Evolutionary conservation across 441 rosid species (phyloP).

Genomic region (Bruguiera hainesii): DNA sequence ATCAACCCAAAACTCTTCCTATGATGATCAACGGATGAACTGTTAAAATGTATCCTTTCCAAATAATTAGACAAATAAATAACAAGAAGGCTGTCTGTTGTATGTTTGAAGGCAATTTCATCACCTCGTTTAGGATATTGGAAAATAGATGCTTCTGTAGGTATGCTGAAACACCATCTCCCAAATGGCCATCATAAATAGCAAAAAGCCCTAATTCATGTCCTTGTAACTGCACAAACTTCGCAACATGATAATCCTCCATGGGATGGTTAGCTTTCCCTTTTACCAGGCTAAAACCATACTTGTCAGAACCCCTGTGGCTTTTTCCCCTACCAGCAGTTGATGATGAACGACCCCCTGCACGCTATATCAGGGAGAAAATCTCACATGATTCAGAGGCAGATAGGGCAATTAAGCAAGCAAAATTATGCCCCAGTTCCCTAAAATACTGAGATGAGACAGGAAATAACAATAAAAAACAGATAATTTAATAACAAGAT

Average conservation of each 20-base stretch:
- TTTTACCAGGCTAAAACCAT: slow-evolving; percentile 77
- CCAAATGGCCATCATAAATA: slow-evolving; percentile 89
- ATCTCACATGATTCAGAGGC: slow-evolving; percentile 1
- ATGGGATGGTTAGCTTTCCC: slow-evolving; percentile 95
- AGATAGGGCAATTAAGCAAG: not conserved
- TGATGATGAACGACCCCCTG: slow-evolving; percentile 46
- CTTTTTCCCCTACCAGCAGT: slow-evolving; percentile 78
- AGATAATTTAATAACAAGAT: not conserved
- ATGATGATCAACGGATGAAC: not conserved
- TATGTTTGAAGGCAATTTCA: not conserved
- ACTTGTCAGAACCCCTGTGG: slow-evolving; percentile 51
- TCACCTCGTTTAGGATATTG: slow-evolving; percentile 76
- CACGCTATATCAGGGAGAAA: slow-evolving; percentile 31
- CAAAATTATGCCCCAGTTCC: not conserved
- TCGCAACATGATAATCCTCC: slow-evolving; percentile 93
- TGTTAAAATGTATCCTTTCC: not conserved
- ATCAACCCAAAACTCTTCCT: slow-evolving; percentile 67
- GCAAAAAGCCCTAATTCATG: slow-evolving; percentile 86
- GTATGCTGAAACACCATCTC: slow-evolving; percentile 73
- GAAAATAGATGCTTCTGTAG: slow-evolving; percentile 77
- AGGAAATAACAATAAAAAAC: slow-evolving; percentile 1
- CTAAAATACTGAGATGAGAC: not conserved
- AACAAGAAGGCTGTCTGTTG: not conserved
- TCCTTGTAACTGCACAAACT: slow-evolving; percentile 52
- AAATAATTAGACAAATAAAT: not conserved